Evolutionary conservation across 768 basidiomycete genomes (phyloP), one percentile per base, ranked within the genome.

Genomic region (Melanogaster broomeanus): DNA sequence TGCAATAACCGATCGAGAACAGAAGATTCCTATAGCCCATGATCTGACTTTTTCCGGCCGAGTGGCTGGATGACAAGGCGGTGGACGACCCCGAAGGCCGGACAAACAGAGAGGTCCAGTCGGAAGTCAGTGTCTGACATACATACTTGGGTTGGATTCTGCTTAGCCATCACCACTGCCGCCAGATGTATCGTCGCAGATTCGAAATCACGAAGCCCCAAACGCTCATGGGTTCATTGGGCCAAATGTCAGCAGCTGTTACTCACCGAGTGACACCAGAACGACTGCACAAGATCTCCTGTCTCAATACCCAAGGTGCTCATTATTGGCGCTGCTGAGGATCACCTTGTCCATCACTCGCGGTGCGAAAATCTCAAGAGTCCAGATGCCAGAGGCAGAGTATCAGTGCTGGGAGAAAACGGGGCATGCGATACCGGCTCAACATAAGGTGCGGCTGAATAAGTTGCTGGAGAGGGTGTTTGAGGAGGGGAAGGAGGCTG

Each of bases 181-280:
- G 33, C 9, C 45, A 90, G 86, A 52, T 58, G 3, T 76, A 75
- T 57, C 64, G 72, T 35, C 67, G 62, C 16, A 81, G 85, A 18
- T 69, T 82, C 16, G 57, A 66, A 5, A 68, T 79, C 7, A 83
- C 85, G 2, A 77, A 76, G 30, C 81, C 79, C 3, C 91, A 90
- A 57, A 72, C 70, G 3, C 64, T 84, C 45, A 52, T 79, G 16
- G 90, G 90, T 0, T 69, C 79, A 24, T 50, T 93, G 15, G 89
- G 86, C 11, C 92, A 93, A 65, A 83, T 88, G 81, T 74, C 72
- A 13, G 88, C 90, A 1, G 83, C 61, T 0, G 55, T 88, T 1
- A 86, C 84, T 0, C 89, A 92, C 61, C 61, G 76, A 46, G 82
- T 90, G 57, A 61, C 71, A 5, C 66, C 77, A 0, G 72, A 73